A percentile compares a stretch with the other conserved stretches of the same genome.
Conservation (phyloP, 176 grass and related monocot species). For the Lolium perenne region DNA sequence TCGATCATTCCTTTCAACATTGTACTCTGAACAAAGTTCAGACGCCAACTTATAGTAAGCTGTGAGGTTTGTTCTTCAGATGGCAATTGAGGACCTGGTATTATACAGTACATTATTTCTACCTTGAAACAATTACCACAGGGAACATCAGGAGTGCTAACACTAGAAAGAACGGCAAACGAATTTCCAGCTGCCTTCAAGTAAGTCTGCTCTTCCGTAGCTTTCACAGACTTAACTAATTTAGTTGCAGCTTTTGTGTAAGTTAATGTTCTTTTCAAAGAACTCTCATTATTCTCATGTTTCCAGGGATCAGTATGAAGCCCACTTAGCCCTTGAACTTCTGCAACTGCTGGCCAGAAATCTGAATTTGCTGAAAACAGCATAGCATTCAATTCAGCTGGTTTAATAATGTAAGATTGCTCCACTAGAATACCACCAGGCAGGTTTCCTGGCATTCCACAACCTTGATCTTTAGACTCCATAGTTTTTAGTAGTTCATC, state of each 20-base stretch:
- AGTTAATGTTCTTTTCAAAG: conserved; percentile 72
- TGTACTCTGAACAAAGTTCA: conserved; percentile 88
- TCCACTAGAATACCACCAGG: conserved; percentile 79
- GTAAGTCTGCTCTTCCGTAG: conserved; percentile 84
- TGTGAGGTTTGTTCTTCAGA: conserved; percentile 64
- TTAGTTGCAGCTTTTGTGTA: conserved; percentile 87
- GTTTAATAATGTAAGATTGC: conserved; percentile 70
- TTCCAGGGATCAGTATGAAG: conserved; percentile 74
- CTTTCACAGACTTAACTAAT: conserved; percentile 89
- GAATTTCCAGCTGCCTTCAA: conserved; percentile 68
- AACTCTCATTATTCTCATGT: conserved; percentile 57
- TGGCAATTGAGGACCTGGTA: conserved; percentile 59
- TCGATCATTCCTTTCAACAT: conserved; percentile 98
- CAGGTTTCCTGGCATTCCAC: conserved; percentile 72
- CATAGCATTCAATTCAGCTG: conserved; percentile 75
- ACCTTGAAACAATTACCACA: conserved; percentile 82
- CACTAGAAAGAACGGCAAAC: conserved; percentile 65
- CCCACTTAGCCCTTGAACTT: conserved; percentile 73
- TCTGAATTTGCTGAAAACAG: conserved; percentile 77
- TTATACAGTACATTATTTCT: conserved; percentile 76
- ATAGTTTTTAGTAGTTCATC: conserved; percentile 80
- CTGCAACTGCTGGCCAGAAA: conserved; percentile 74
- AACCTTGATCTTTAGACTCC: conserved; percentile 69
- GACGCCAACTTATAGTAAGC: conserved; percentile 82
- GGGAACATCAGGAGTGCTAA: conserved; percentile 84